phyloP scores from a whole-genome alignment of 2,329 filamentous ascomycete genomes.

The Endoconidiophora polonica region DNA sequence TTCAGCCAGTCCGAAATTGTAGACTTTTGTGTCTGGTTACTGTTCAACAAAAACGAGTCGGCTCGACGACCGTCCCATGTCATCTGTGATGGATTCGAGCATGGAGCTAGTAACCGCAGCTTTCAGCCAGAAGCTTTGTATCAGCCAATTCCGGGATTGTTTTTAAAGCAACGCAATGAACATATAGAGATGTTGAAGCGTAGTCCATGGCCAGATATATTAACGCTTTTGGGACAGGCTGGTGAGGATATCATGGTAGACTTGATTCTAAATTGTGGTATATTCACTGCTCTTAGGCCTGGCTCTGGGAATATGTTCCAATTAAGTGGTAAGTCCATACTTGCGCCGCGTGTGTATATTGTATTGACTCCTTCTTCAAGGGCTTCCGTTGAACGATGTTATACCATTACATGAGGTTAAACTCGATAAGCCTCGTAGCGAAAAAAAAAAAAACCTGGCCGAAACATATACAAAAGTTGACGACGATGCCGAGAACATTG shows the following conservation, averaged over 20 bases:
- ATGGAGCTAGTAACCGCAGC: conserved; percentile 21
- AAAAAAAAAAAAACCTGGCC: not conserved
- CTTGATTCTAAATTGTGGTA: conserved; percentile 57
- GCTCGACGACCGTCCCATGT: conserved; percentile 47
- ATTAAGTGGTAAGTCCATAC: conserved; percentile 45
- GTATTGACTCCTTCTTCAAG: conserved; percentile 17
- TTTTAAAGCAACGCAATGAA: conserved; percentile 45
- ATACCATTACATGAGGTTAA: conserved; percentile 14
- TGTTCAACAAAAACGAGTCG: conserved; percentile 44
- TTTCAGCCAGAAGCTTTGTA: conserved; percentile 34
- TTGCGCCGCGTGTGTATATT: not conserved
- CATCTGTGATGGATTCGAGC: conserved; percentile 69
- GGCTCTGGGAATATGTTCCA: conserved; percentile 56
- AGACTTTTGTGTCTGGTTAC: conserved; percentile 58
- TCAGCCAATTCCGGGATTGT: conserved; percentile 40
- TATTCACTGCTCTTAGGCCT: conserved; percentile 49
- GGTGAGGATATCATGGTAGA: conserved; percentile 65
- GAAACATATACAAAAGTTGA: not conserved
- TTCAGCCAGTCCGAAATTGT: conserved; percentile 51
- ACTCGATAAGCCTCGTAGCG: not conserved
- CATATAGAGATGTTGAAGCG: conserved; percentile 47
- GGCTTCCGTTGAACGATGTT: conserved; percentile 33
- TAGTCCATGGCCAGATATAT: conserved; percentile 57
- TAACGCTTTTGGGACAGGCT: conserved; percentile 55
- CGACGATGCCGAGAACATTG: not conserved